phyloP scores from a whole-genome alignment of 2,329 filamentous ascomycete genomes.

The Alternaria ethzedia region DNA sequence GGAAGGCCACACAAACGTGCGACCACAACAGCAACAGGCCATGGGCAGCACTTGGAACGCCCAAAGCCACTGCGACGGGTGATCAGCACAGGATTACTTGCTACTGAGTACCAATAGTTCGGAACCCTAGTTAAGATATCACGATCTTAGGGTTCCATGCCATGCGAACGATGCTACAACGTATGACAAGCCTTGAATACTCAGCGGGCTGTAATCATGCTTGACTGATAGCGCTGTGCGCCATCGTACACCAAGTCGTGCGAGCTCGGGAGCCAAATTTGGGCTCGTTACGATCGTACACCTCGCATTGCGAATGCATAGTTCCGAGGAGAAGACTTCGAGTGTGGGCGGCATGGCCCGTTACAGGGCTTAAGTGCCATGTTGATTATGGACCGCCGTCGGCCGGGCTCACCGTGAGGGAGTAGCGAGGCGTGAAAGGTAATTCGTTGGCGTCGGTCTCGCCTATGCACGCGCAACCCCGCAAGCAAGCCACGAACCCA shows the following conservation, averaged over 20 bases:
- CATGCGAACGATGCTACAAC: slow-evolving; percentile 26
- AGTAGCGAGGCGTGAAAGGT: slow-evolving; percentile 14
- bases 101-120: slow-evolving; percentile 37
- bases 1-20: slow-evolving; percentile 29
- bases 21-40: slow-evolving; percentile 17
- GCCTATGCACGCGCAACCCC: slow-evolving; percentile 32
- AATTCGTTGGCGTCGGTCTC: slow-evolving; percentile 31
- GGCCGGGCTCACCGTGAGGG: slow-evolving; percentile 29
- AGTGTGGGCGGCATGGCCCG: slow-evolving; percentile 6
- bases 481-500: slow-evolving; percentile 24
- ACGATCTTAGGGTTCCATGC: slow-evolving; percentile 16
- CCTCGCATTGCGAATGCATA: slow-evolving; percentile 7
- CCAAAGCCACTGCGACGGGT: slow-evolving; percentile 46
- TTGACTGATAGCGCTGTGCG: slow-evolving; percentile 34
- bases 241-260: slow-evolving; percentile 21
- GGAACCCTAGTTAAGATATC: slow-evolving; percentile 25
- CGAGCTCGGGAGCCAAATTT: slow-evolving; percentile 21
- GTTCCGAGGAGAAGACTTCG: background rate
- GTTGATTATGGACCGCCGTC: slow-evolving; percentile 17
- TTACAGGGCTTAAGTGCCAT: slow-evolving; percentile 6
- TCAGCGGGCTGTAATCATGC: slow-evolving; percentile 26
- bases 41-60: slow-evolving; percentile 29
- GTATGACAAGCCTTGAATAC: slow-evolving; percentile 14
- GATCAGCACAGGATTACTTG: slow-evolving; percentile 39
- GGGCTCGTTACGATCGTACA: slow-evolving; percentile 12